Evolutionary conservation across 2,329 filamentous ascomycete species (phyloP).

Genomic region (Sporothrix mexicana): DNA sequence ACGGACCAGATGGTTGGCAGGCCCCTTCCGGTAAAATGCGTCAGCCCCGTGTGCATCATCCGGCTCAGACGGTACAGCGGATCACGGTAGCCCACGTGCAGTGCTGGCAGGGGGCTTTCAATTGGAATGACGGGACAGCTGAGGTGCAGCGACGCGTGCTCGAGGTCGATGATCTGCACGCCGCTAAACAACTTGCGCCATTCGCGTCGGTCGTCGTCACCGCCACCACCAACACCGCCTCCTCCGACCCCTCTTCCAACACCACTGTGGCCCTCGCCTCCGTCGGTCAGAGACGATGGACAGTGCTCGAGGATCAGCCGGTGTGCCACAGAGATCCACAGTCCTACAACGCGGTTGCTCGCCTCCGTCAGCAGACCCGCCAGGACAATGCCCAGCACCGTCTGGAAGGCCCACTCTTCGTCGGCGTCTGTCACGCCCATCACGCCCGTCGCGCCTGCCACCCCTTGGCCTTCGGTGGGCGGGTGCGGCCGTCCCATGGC

Average conservation of each 20-base stretch:
- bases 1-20: conserved; percentile 38
- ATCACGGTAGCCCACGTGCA: conserved; percentile 32
- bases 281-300: too few species aligned
- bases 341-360: conserved; percentile 30
- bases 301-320: conserved; percentile 37
- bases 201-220: conserved; percentile 22
- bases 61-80: conserved; percentile 37
- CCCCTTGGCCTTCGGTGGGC: too few species aligned
- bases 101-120: conserved; percentile 33
- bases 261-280: too few species aligned
- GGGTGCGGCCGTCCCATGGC: conserved; percentile 30
- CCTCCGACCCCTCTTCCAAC: too few species aligned
- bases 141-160: conserved; percentile 37
- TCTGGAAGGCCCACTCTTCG: conserved; percentile 39
- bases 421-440: background rate
- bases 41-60: conserved; percentile 37
- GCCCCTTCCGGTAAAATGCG: conserved; percentile 36
- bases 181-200: conserved; percentile 37
- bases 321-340: conserved; percentile 38
- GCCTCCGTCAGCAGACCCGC: conserved; percentile 36
- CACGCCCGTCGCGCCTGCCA: too few species aligned
- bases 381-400: conserved; percentile 36
- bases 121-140: conserved; percentile 35
- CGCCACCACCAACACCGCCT: too few species aligned
- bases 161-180: conserved; percentile 37